Percentiles rank a stretch among this genome's conserved stretches.
Conservation (phyloP, 371 early-diverging fungal species). For the Zychaea mexicana region DNA sequence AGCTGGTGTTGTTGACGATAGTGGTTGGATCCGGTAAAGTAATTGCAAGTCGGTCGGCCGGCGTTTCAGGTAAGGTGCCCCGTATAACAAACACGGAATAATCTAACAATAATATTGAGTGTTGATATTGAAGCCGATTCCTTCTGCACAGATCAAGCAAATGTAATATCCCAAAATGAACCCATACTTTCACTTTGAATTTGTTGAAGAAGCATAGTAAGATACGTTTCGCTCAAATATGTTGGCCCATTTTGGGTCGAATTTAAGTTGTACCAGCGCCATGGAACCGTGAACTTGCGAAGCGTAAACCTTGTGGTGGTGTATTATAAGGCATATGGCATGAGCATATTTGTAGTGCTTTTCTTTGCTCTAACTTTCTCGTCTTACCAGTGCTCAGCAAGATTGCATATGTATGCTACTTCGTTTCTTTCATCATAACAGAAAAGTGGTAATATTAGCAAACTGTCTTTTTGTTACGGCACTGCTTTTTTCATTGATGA, state of each 20-base stretch:
- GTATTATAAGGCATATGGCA: not conserved
- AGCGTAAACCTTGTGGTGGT: slow-evolving; percentile 77
- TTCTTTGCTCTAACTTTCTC: no score
- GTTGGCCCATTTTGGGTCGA: slow-evolving; percentile 51
- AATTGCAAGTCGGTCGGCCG: slow-evolving; percentile 29
- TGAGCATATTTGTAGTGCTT: no score
- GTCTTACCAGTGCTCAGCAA: slow-evolving; percentile 57
- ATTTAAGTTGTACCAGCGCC: slow-evolving; percentile 78
- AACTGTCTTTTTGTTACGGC: no score
- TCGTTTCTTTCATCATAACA: slow-evolving; percentile 26
- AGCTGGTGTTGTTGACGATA: not conserved
- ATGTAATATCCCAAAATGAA: no score
- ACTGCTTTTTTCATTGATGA: no score
- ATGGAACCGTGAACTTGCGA: slow-evolving; percentile 60
- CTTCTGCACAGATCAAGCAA: no score
- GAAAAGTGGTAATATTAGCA: no score
- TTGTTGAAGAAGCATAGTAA: slow-evolving; percentile 66
- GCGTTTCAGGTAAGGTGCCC: slow-evolving; percentile 21
- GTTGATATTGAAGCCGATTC: no score
- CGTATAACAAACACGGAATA: slow-evolving; percentile 44
- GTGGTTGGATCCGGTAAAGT: slow-evolving; percentile 18
- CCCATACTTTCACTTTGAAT: slow-evolving; percentile 66
- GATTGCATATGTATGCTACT: slow-evolving; percentile 65
- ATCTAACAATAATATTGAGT: slow-evolving; percentile 13
- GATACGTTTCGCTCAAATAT: slow-evolving; percentile 66